Percentiles rank a stretch among this genome's conserved stretches.
Evolutionary conservation across 768 basidiomycete genomes (phyloP).

Genomic region (Tylopilus subfusipes): DNA sequence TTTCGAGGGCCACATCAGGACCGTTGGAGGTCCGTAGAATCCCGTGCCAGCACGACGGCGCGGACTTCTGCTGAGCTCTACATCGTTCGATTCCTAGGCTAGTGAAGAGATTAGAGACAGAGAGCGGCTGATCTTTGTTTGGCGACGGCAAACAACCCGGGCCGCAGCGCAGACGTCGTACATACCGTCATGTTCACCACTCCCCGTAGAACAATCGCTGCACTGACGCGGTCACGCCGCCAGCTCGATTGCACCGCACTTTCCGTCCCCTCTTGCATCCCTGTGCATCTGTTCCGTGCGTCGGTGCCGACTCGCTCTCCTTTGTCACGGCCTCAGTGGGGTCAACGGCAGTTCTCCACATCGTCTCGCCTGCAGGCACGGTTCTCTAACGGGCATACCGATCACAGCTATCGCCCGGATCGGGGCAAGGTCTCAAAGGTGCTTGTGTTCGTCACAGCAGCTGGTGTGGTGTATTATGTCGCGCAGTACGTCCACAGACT

Average conservation of each 20-base stretch:
- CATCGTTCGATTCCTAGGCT: neutral
- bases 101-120: neutral
- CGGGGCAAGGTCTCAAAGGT: conserved; percentile 12
- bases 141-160: conserved; percentile 7
- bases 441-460: conserved; percentile 15
- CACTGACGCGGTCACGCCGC: conserved; percentile 2
- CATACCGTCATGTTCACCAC: conserved; percentile 10
- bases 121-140: conserved; percentile 5
- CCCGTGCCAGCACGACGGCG: neutral
- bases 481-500: conserved; percentile 24
- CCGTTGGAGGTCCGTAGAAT: neutral
- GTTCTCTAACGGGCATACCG: conserved; percentile 17
- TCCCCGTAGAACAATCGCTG: neutral
- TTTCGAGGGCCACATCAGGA: neutral
- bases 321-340: neutral
- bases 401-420: conserved; percentile 7
- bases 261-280: neutral
- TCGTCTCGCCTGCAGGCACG: conserved; percentile 19
- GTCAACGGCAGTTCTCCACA: conserved; percentile 19
- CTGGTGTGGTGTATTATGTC: conserved; percentile 26
- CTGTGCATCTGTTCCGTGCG: neutral
- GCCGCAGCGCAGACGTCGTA: neutral
- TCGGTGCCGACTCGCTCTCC: neutral
- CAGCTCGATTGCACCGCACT: neutral
- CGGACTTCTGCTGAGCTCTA: neutral